Base-by-base conservation (phyloP, 352 stramenopile genomes). In the Thraustochytrium sp. region DNA sequence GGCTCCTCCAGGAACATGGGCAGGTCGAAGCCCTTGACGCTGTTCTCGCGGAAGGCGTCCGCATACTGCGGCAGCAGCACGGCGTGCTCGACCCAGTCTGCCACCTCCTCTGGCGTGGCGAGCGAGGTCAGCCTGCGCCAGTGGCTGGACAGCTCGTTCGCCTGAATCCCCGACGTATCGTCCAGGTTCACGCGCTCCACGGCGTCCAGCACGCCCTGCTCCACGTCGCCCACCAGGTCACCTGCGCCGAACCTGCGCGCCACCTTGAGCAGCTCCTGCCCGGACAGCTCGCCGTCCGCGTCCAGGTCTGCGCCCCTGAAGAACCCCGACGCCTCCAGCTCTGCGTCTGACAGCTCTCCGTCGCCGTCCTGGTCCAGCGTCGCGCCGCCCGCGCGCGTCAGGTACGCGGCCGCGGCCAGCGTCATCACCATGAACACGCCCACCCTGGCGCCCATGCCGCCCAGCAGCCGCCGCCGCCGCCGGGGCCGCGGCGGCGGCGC, bases 1-100 rank as follows among this genome's bases (percentile, higher is more conserved):
- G 42, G 13, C 11, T 80, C 34, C 31, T 80, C 68, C 13, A 80
- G 68, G 1, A 80, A 26, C 48, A 80, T 46, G 2, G 68, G 68
- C 26, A 80, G 53, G 51, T 80, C 68, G 21, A 80, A 55, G 46
- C 68, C 68, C 49, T 80, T 80, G 34, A 80, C 68, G 51, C 68
- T 53, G 49, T 80, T 80, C 21, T 80, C 44, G 13, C 51, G 23
- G 46, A 80, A 80, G 48, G 31, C 40, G n/a, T 44, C 26, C 21
- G 46, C 51, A 51, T 80, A 64, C 26, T 51, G 68, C 18, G 68
- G 68, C 31, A 80, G 34, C 23, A 80, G 68, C 29, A 80, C 68
- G 11, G 68, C 68, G 68, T 80, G 29, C 23, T 46, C 68, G 29
- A 80, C 46, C 68, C 68, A 80, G 5, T 80, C 68, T 36, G 48